Base-by-base conservation (phyloP, 495 filamentous ascomycete species). In the Penicillium herquei region DNA sequence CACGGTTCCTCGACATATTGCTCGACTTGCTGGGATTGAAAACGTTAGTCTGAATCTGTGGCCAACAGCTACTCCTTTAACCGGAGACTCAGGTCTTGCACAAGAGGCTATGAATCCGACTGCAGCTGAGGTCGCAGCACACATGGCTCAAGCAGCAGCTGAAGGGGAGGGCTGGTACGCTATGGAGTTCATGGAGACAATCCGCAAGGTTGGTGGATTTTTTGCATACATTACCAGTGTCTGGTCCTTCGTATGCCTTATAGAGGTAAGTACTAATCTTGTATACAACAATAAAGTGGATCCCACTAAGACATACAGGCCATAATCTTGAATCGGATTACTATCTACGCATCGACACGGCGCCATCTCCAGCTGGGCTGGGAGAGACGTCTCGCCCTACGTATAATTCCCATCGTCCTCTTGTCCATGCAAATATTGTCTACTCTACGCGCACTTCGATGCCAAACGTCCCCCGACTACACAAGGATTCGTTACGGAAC, bases 141-240 rank as follows among this genome's bases (percentile, higher is more conserved):
- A 61, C 14, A 55, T 66, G 21, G 66, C 66, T 11, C 68, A 71
- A 11, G 64, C 55, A 35, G 69, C 56, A 8, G 63, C 46, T n/a
- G 59, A 69, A 9, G 64, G 70, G 1, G 59, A 66, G 35, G 62
- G 67, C 21, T 63, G 68, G 49, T 68, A 71, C 47, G 31, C 75
- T n/a, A 45, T 63, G 2, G 74, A 78, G 49, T 55, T 77, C 44
- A 59, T 76, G 44, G 66, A 71, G 9, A 65, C 74, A 11, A 52
- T 82, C 40, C 65, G 79, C 51, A 86, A 87, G 13, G 71, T 97
- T n/a, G 88, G 90, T 8, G 91, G 91, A 35, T 82, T 98, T 32
- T 95, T 98, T 66, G 87, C 85, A 42, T 98, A 97, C 67, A 75
- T 93, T 39, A 96, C 92, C 0, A 95, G 92, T 68, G 90, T 89